Evolutionary conservation across 1,284 basidiomycete species (phyloP), one percentile per base, ranked within the genome.

Genomic region (Tylopilus sp.): DNA sequence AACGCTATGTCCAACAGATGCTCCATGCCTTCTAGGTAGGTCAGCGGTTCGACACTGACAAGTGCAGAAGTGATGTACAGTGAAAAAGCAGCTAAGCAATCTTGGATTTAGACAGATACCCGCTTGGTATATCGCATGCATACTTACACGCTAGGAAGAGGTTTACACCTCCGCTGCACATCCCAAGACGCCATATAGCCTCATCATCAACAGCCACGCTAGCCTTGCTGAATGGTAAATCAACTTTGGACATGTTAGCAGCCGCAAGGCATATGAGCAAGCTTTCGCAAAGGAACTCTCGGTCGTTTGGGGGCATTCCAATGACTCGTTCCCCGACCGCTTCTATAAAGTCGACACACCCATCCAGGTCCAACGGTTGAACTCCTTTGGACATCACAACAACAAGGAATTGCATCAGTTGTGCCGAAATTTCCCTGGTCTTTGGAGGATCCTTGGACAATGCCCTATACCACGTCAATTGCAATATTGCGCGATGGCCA

Each of bases 21-120:
- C 45, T 78, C 69, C 76, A 81, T 81, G 33, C 75, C 73, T 59
- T 84, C 82, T 2, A 72, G 65, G 45, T 67, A 69, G 28, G 63
- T 58, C 29, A 82, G 58, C 6, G 68, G 46, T 44, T 75, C 71
- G 34, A 56, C 58, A 11, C 52, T 49, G 16, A 55, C 53, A 12
- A 51, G 51, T 12, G 62, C 55, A 12, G 61, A 61, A 11, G 67
- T 51, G 30, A 83, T 58, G 55, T 77, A 79, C 29, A 72, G 60
- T 8, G 83, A 70, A 54, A 85, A 73, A 6, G 74, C 71, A 46
- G 74, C 82, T 86, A 34, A 25, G 23, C 9, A 39, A 31, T 11
- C 11, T 25, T 28, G 18, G 2, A 25, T 36, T 60, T 19, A 64
- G 59, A 25, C 26, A 8, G 28, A 40, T 23, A 29, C 37, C 6